Conservation (phyloP, 2,329 filamentous ascomycete species). For the Sclerotinia nivalis region DNA sequence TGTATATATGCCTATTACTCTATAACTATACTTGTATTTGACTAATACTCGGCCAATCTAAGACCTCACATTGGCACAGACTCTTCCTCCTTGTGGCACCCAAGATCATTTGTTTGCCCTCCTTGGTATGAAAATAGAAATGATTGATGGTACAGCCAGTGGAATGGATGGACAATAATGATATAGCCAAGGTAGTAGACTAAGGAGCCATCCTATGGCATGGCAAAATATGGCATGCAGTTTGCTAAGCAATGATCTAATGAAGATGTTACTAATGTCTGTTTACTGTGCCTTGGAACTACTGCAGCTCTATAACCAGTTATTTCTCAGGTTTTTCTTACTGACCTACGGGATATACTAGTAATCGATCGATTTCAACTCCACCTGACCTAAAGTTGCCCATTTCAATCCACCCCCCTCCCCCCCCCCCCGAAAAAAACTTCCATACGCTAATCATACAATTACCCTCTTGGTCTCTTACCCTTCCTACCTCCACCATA, state of each 20-base stretch:
- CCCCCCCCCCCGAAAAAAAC: neutral
- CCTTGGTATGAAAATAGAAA: slow-evolving; percentile 1
- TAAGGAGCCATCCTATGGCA: neutral
- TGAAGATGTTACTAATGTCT: slow-evolving; percentile 6
- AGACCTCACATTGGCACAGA: neutral
- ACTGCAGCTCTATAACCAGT: neutral
- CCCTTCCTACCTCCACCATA: slow-evolving; percentile 12
- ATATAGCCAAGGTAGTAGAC: slow-evolving; percentile 4
- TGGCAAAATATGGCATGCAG: slow-evolving; percentile 7
- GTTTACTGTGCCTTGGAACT: neutral
- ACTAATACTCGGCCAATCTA: neutral
- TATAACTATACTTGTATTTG: neutral
- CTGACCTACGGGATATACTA: slow-evolving; percentile 1
- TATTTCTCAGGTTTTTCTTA: neutral
- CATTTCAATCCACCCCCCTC: neutral
- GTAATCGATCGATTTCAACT: neutral
- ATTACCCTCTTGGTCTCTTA: neutral
- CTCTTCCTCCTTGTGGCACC: slow-evolving; percentile 15
- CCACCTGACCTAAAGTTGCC: slow-evolving; percentile 8
- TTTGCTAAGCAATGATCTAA: slow-evolving; percentile 9
- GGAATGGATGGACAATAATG: neutral
- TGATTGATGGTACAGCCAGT: neutral
- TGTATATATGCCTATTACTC: neutral
- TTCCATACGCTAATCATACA: slow-evolving; percentile 12
- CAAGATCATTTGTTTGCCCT: slow-evolving; percentile 8